Evolutionary conservation across 2,329 filamentous ascomycete genomes (phyloP).

Genomic region (Aureobasidium musti): DNA sequence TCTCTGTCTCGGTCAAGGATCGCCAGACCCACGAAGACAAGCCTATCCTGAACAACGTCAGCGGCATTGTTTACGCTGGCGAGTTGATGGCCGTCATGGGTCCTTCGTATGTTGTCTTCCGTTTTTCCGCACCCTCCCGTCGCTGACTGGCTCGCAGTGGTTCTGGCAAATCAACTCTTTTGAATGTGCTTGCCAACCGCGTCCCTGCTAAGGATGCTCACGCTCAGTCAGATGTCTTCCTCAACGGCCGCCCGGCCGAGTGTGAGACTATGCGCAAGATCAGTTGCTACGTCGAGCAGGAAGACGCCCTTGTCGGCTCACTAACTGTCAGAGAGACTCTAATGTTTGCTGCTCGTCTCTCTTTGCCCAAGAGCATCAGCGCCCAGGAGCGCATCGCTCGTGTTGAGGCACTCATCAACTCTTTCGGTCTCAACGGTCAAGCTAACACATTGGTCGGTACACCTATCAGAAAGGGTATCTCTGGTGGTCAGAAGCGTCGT

Average conservation of each 20-base stretch:
- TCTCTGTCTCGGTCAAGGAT: conserved; percentile 74
- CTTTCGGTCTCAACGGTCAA: conserved; percentile 73
- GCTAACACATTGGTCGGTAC: conserved; percentile 75
- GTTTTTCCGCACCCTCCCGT: neutral
- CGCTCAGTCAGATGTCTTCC: conserved; percentile 56
- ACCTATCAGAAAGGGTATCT: conserved; percentile 78
- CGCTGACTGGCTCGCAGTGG: conserved; percentile 42
- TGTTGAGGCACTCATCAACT: conserved; percentile 65
- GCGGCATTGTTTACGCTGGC: conserved; percentile 67
- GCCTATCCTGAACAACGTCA: conserved; percentile 63
- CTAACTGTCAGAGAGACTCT: conserved; percentile 80
- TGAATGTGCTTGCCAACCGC: conserved; percentile 74
- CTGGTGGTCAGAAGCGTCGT: conserved; percentile 80
- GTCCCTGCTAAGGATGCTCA: conserved; percentile 56
- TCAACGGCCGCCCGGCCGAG: conserved; percentile 64
- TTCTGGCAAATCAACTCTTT: conserved; percentile 78
- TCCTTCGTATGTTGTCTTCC: conserved; percentile 53
- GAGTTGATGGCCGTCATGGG: conserved; percentile 82
- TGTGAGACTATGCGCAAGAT: conserved; percentile 62
- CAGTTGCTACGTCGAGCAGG: conserved; percentile 81
- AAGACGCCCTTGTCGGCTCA: conserved; percentile 79
- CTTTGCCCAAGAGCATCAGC: conserved; percentile 54
- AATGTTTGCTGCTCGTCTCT: conserved; percentile 71
- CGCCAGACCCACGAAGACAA: conserved; percentile 63
- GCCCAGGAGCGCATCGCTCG: conserved; percentile 62